Evolutionary conservation across 352 stramenopile species (phyloP), one percentile per base, ranked within the genome.

Genomic region (Pythium vanterpoolii): DNA sequence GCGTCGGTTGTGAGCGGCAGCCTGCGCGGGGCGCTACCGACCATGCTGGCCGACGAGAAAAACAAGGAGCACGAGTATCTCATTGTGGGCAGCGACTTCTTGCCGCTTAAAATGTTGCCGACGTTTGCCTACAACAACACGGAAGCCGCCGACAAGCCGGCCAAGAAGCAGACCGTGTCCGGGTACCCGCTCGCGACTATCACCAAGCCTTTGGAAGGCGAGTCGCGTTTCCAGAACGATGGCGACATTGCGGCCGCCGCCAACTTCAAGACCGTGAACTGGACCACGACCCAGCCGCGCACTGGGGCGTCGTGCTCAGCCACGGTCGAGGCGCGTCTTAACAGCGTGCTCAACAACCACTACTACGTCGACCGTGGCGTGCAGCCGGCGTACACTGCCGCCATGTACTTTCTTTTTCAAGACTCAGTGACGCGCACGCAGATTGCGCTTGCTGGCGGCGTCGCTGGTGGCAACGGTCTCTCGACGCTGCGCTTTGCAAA

Each of bases 371-470:
- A 75, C 23, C 61, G 43, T 23, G 73, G 74, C 1, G 26, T 85
- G 18, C 77, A 87, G 39, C 72, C 78, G 19, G 62, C 68, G 16
- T 87, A 85, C 62, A 83, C 76, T 0, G 60, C 72, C 0, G 74
- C 64, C 8, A 56, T 85, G 19, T 83, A 79, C 56, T 79, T 84
- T 56, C 61, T 85, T 4, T 83, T 87, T 50, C 77, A 87, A 59
- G 73, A 83, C 39, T 74, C 68, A 3, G 73, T 69, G 7, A 42
- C 28, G 26, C 47, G 36, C 5, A 42, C 24, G 11, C 42, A 55
- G 36, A 43, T 64, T 28, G 38, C 45, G 13, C 38, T 64, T 21
- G 23, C 18, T 2, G 19, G 24, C 1, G 28, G 47, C 40, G 18
- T 3, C 10, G 11, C 19, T 3, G 23, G 45, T 16, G 30, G 30